Base-by-base conservation (phyloP, 129 eudicot genomes). In the Escallonia herrerae region DNA sequence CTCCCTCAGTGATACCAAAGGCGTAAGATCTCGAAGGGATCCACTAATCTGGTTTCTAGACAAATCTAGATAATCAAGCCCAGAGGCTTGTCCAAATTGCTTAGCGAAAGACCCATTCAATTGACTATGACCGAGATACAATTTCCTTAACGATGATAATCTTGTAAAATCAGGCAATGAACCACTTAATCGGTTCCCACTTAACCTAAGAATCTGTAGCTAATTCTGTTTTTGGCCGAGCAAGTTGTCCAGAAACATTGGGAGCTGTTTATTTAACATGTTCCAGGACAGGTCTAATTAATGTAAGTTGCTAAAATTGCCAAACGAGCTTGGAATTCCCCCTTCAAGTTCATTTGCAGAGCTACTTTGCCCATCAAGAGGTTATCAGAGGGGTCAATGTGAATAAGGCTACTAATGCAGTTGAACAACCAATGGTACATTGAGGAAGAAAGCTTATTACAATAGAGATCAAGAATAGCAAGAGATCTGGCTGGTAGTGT, bases 91-190 rank as follows among this genome's bases (percentile, higher is more conserved):
- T 5, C 72, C 74, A 39, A 85, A 12, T n/a, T 38, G 50, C 22
- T 54, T 56, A 5, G 66, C 66, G 48, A 84, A 40, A 39, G 53
- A 57, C 48, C 87, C 91, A 50, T 57, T 78, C 58, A 78, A 54
- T 37, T 58, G 64, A 63, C 79, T 79, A 15, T 13, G 2, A 15
- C 46, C 58, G 50, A 83, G 63, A 47, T 62, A 22, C n/a, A 79
- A 64, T 56, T 69, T 53, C 33, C 6, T 79, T 37, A 83, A 38
- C 38, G 66, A 61, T 55, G 64, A 52, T 9, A 67, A 67, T 44
- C 61, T 57, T 44, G 78, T 63, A 39, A 78, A 72, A 78, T 2
- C 50, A 43, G 74, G 71, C 38, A 78, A 50, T 62, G 71, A 56
- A 39, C 82, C 78, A 13, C 48, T 63, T n/a, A 78, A 54, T 48